A percentile compares a stretch with the other conserved stretches of the same genome.
phyloP scores from a whole-genome alignment of 1,139 yeast species.

The Hyphopichia wangnamkhiaoensis region DNA sequence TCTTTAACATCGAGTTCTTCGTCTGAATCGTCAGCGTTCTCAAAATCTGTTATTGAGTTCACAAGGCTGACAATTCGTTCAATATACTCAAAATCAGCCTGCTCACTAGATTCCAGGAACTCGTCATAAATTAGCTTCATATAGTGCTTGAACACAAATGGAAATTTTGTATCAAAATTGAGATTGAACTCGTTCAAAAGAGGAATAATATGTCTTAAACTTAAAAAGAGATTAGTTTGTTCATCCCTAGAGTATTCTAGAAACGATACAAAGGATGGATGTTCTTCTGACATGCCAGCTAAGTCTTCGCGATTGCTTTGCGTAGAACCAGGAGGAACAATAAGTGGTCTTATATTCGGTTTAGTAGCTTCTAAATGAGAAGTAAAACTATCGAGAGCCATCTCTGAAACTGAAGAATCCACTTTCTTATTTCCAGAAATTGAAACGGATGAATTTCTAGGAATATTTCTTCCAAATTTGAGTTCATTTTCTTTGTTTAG shows the following conservation, averaged over 20 bases:
- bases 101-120: conserved; percentile 18
- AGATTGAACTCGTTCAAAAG: conserved; percentile 32
- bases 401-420: too few species aligned
- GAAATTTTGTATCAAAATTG: conserved; percentile 27
- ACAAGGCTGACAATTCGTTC: conserved; percentile 22
- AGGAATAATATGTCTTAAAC: conserved; percentile 27
- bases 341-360: too few species aligned
- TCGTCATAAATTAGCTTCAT: conserved; percentile 20
- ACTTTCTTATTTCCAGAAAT: too few species aligned
- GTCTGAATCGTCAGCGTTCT: conserved; percentile 23
- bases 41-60: conserved; percentile 30
- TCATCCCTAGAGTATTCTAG: conserved; percentile 14
- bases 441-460: too few species aligned
- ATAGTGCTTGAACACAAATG: conserved; percentile 22
- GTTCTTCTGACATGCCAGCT: not conserved
- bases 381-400: too few species aligned
- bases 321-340: conserved; percentile 16
- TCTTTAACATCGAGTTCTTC: conserved; percentile 22
- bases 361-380: too few species aligned
- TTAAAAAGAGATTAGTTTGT: conserved; percentile 16
- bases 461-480: too few species aligned
- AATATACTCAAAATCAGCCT: conserved; percentile 24
- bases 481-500: conserved; percentile 4
- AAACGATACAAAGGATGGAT: conserved; percentile 2
- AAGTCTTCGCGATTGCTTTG: not conserved